Evolutionary conservation across 2,329 filamentous ascomycete genomes (phyloP), one percentile per base, ranked within the genome.

Genomic region (Helotiales sp.): DNA sequence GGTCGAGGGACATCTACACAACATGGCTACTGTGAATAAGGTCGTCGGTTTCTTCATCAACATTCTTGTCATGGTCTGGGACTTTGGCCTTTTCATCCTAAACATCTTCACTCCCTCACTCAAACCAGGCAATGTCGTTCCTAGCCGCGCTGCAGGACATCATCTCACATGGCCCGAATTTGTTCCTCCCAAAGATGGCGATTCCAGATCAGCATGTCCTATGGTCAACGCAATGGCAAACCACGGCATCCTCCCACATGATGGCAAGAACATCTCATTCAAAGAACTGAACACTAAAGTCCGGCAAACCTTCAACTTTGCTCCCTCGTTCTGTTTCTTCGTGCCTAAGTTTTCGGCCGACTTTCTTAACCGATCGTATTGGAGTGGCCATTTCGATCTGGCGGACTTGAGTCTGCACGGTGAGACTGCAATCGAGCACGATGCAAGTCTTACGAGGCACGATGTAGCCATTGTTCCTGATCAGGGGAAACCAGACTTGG

Each of bases 191-290:
- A 65, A 64, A 54, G 69, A 72, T 19, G 67, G 68, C 48, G 73
- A 75, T 57, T 73, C 71, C 4, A 33, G 61, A 24, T 58, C 55
- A 3, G 66, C 75, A 27, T 77, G 75, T 48, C 75, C 75, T 2
- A 74, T 74, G 59, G 63, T 77, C 36, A 77, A 77, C 54, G 69
- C 74, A 1, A 69, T 77, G 22, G 73, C 75, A 17, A 77, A 77
- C 59, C 71, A 77, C 40, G 72, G 71, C 3, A 75, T 74, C 54
- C 72, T 77, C 17, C 74, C 74, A 0, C 75, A 72, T 44, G 64
- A 76, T 44, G 75, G 74, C 13, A 63, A 62, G 30, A 67, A 72
- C 54, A 67, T 75, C 54, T 69, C 66, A 8, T 67, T 65, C 38
- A 63, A 66, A 64, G 57, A 59, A 10, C 58, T 62, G n/a, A 60